Base-by-base conservation (phyloP, 371 early-diverging fungal genomes). In the Nosema muscidifuracis region DNA sequence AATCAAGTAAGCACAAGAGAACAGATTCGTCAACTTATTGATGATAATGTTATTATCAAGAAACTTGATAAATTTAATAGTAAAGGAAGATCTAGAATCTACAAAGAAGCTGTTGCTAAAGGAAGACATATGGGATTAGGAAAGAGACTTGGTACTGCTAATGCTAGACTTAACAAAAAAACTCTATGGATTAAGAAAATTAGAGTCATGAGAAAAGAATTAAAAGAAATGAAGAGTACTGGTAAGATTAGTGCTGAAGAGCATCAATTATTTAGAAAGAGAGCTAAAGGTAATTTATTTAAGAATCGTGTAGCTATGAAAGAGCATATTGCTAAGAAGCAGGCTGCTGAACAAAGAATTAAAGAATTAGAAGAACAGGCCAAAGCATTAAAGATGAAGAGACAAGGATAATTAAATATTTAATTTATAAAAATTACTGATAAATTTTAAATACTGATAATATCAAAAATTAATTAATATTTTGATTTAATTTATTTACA, bases 271-370 rank as follows among this genome's bases (percentile, higher is more conserved):
- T 88, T 95, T 65, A 95, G 96, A 89, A 85, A 92, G 82, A 95
- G 96, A 88, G 86, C 92, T 78, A 99, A 97, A 92, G 99, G 97
- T 90, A 96, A 95, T 87, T 91, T 92, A 76, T 99, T 96, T 90
- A 97, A 97, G 92, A 97, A 93, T 93, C 93, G 93, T 90, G 92
- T 94, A 84, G 93, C 93, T 81, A 85, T 99, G 78, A 93, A 93
- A 90, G 98, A 97, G 87, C 89, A 89, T 88, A 95, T 99, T 86
- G 91, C 92, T 88, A 95, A 94, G 89, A 94, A 92, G 81, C 95
- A 97, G 92, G 94, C 94, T 69, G 97, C 97, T 86, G 91, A 94
- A 86, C 86, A 88, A 79, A 90, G 97, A 86, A 87, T 89, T 76
- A 91, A 91, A 89, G 84, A 89, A 76, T 86, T 95, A 70, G 88